phyloP scores from a whole-genome alignment of 1,284 basidiomycete genomes.

The Vanrija pseudolonga region DNA sequence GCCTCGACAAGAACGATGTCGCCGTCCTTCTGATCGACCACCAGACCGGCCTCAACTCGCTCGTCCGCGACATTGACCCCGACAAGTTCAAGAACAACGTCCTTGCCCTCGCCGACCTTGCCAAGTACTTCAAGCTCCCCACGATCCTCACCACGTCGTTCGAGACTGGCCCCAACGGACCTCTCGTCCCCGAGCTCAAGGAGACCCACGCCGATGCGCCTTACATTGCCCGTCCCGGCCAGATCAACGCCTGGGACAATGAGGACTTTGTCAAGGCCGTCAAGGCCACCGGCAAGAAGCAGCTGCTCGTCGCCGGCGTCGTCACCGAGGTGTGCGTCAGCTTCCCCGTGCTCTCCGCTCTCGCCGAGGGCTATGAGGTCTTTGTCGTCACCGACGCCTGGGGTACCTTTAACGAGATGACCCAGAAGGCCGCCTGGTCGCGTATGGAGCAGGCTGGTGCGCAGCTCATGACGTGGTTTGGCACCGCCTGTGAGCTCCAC shows the following conservation, averaged over 20 bases:
- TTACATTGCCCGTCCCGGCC: slow-evolving; percentile 6
- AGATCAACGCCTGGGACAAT: slow-evolving; percentile 17
- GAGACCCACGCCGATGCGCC: not conserved
- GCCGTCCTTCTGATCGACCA: slow-evolving; percentile 11
- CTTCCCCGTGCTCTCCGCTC: slow-evolving; percentile 4
- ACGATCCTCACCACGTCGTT: slow-evolving; percentile 7
- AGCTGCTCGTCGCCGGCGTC: slow-evolving; percentile 12
- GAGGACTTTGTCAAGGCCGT: slow-evolving; percentile 12
- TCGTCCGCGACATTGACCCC: slow-evolving; percentile 13
- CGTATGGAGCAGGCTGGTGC: slow-evolving; percentile 8
- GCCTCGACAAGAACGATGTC: slow-evolving; percentile 10
- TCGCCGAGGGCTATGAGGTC: slow-evolving; percentile 12
- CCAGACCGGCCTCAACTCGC: slow-evolving; percentile 9
- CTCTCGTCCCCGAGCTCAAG: slow-evolving; percentile 8
- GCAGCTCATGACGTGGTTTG: slow-evolving; percentile 12
- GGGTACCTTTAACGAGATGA: slow-evolving; percentile 10
- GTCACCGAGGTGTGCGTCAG: slow-evolving; percentile 14
- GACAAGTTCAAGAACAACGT: slow-evolving; percentile 6
- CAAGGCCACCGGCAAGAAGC: slow-evolving; percentile 8
- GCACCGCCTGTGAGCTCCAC: slow-evolving; percentile 5
- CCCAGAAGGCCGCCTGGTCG: slow-evolving; percentile 8
- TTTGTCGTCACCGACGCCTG: slow-evolving; percentile 12
- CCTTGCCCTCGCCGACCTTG: slow-evolving; percentile 8
- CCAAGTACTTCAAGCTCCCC: slow-evolving; percentile 8
- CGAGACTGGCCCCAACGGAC: slow-evolving; percentile 14